Percentiles rank a stretch among this genome's conserved stretches.
phyloP scores from a whole-genome alignment of 202 grass and related monocot species.

The Dendrocalamus latiflorus region DNA sequence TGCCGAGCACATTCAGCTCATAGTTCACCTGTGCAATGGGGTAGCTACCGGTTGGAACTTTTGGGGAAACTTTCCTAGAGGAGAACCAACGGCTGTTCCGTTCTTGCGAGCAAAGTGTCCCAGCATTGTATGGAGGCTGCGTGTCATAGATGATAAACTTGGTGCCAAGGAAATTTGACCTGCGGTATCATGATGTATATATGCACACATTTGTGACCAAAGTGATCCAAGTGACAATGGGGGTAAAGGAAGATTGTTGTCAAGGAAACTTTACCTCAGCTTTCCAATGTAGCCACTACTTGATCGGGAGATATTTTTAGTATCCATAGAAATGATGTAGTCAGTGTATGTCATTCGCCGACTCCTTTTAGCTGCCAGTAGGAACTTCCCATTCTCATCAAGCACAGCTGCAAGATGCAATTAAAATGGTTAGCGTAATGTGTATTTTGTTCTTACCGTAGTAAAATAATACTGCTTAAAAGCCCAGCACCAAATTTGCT shows the following conservation, averaged over 20 bases:
- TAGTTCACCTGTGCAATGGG: conserved; percentile 73
- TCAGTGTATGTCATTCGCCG: conserved; percentile 59
- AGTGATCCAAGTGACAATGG: not conserved
- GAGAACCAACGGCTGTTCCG: conserved; percentile 53
- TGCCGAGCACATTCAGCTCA: conserved; percentile 87
- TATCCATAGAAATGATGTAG: conserved; percentile 78
- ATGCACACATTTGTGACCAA: not conserved
- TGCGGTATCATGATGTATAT: conserved; percentile 1
- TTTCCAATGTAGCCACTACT: conserved; percentile 80
- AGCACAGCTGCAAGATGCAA: conserved; percentile 57
- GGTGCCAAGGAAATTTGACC: conserved; percentile 95
- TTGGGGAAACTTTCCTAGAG: conserved; percentile 79
- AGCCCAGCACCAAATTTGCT: not conserved
- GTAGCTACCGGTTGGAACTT: conserved; percentile 52
- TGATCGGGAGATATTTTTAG: conserved; percentile 62
- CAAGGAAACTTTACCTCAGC: conserved; percentile 45
- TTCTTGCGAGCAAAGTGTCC: conserved; percentile 16
- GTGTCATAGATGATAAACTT: conserved; percentile 88
- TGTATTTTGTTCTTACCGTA: not conserved
- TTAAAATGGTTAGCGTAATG: not conserved
- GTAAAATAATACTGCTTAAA: not conserved
- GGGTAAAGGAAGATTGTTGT: not conserved
- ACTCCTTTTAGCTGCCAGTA: conserved; percentile 83
- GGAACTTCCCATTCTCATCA: conserved; percentile 82
- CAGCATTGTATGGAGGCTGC: conserved; percentile 42